Percentiles rank a stretch among this genome's conserved stretches.
These are phyloP conservation scores for Phytophthora parvispora DNA, from an alignment of 352 stramenopile species.

Conservation along the genomic window DNA sequence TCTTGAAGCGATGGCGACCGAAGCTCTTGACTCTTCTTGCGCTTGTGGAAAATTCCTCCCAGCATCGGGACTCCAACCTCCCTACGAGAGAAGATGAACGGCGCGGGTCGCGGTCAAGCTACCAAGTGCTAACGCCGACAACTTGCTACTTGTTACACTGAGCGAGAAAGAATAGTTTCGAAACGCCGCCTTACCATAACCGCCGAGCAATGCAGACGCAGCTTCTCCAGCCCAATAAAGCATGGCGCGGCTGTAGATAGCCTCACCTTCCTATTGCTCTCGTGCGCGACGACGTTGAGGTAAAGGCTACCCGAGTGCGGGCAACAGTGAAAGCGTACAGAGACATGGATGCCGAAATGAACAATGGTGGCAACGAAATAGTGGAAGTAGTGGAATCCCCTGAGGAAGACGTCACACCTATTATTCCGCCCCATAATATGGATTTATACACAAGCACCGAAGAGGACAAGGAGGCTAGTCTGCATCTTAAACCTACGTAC, in stretches of 20 bases:
- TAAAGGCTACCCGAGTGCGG: not conserved
- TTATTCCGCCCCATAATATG: not conserved
- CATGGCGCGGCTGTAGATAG: not conserved
- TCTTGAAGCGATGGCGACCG: constrained; percentile 81
- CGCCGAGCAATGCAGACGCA: constrained; percentile 9
- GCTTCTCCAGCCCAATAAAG: constrained; percentile 11
- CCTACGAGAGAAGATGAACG: not conserved
- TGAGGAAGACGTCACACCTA: constrained; percentile 12
- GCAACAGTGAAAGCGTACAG: constrained; percentile 7
- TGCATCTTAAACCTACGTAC: constrained; percentile 55
- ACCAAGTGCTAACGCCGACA: no score
- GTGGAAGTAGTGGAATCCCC: not conserved
- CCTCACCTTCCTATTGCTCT: not conserved
- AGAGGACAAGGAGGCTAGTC: constrained; percentile 45
- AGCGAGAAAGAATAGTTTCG: constrained; percentile 33
- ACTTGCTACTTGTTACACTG: not conserved
- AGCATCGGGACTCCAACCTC: constrained; percentile 51
- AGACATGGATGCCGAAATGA: constrained; percentile 5
- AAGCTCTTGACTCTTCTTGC: constrained; percentile 83
- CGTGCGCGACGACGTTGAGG: constrained; percentile 6
- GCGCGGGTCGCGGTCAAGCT: no score
- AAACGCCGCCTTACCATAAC: constrained; percentile 31
- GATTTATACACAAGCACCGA: constrained; percentile 7
- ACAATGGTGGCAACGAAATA: constrained; percentile 4
- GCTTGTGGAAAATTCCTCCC: constrained; percentile 82